A percentile compares a stretch with the other conserved stretches of the same genome.
Conservation (phyloP, 495 filamentous ascomycete species). For the Cryomyces antarcticus region DNA sequence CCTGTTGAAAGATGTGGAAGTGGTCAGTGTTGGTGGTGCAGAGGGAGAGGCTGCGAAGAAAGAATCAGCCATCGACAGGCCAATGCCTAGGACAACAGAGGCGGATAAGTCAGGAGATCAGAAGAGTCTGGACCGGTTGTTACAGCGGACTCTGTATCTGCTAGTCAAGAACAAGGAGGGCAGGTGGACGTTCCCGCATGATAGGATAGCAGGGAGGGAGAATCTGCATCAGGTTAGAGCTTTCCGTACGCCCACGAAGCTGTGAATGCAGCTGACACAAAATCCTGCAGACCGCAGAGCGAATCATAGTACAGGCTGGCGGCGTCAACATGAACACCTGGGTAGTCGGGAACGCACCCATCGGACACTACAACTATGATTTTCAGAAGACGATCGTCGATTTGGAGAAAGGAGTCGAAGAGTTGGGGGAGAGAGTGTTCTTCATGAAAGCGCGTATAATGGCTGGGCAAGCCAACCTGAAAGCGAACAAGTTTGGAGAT, state of each 20-base stretch:
- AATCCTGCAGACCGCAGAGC: constrained; percentile 48
- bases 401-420: constrained; percentile 16
- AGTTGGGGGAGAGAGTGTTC: constrained; percentile 59
- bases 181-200: constrained; percentile 61
- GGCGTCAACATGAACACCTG: constrained; percentile 98
- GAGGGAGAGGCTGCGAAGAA: constrained; percentile 39
- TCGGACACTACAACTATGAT: constrained; percentile 50
- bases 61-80: constrained; percentile 38
- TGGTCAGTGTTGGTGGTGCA: constrained; percentile 22
- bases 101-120: constrained; percentile 58
- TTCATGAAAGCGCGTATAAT: constrained; percentile 92
- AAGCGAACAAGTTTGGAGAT: constrained; percentile 46
- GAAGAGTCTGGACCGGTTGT: constrained; percentile 51
- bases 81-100: constrained; percentile 50
- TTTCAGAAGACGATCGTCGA: constrained; percentile 19
- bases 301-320: constrained; percentile 51
- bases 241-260: background rate
- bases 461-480: constrained; percentile 79
- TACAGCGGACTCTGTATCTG: constrained; percentile 70
- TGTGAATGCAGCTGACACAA: background rate
- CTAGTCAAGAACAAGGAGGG: constrained; percentile 51
- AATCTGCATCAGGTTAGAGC: constrained; percentile 55
- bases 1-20: constrained; percentile 59
- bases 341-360: constrained; percentile 78
- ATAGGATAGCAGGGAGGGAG: constrained; percentile 44